Evolutionary conservation across 2,329 filamentous ascomycete species (phyloP).

Genomic region (Cytospora paraplurivora): DNA sequence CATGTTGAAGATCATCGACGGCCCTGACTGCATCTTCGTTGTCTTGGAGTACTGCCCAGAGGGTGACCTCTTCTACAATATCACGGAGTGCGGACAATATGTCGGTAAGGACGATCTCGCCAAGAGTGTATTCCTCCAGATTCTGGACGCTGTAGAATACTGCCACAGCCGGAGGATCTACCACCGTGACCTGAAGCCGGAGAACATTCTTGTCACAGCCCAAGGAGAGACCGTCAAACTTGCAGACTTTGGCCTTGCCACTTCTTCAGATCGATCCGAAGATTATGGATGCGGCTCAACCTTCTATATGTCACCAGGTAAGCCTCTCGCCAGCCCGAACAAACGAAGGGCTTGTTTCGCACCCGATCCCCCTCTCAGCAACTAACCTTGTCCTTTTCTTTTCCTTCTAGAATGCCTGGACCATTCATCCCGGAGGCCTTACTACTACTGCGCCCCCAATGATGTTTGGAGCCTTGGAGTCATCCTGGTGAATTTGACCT

Average conservation of each 20-base stretch:
- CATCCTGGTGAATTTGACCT: slow-evolving; percentile 95
- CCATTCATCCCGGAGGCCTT: slow-evolving; percentile 71
- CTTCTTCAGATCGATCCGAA: slow-evolving; percentile 77
- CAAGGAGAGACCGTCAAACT: slow-evolving; percentile 89
- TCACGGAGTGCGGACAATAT: slow-evolving; percentile 92
- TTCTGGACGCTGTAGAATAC: slow-evolving; percentile 93
- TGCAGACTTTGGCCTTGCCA: slow-evolving; percentile 96
- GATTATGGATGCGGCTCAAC: slow-evolving; percentile 98
- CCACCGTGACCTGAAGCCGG: slow-evolving; percentile 95
- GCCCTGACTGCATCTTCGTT: slow-evolving; percentile 89
- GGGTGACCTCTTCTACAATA: slow-evolving; percentile 95
- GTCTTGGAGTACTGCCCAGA: slow-evolving; percentile 97
- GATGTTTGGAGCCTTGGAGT: slow-evolving; percentile 99
- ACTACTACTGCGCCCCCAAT: slow-evolving; percentile 90
- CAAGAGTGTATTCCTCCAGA: slow-evolving; percentile 88
- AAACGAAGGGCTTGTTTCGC: slow-evolving; percentile 10
- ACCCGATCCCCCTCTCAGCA: slow-evolving; percentile 30
- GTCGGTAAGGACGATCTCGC: slow-evolving; percentile 88
- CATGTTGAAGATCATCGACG: slow-evolving; percentile 90
- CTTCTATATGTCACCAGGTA: slow-evolving; percentile 99
- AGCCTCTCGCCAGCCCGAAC: slow-evolving; percentile 39
- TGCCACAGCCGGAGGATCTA: slow-evolving; percentile 94
- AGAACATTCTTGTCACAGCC: slow-evolving; percentile 94
- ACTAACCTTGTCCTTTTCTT: slow-evolving; percentile 36
- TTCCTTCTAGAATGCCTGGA: slow-evolving; percentile 77